These are phyloP conservation scores for Mycena crocata DNA, from an alignment of 768 basidiomycete species.

Conservation along the genomic window DNA sequence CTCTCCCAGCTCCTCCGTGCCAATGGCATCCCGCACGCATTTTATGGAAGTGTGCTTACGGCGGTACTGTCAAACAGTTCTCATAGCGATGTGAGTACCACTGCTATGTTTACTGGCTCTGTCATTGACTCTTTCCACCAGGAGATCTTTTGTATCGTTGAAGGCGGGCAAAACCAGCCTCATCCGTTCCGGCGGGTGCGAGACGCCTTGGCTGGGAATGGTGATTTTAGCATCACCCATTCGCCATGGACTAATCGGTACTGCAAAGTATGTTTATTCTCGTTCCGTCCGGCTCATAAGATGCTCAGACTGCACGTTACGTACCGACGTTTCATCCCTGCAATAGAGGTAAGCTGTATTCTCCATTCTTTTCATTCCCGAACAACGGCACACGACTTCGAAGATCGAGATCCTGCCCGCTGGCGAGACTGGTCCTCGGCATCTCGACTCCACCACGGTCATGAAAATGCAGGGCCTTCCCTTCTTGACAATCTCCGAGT, in stretches of 20 bases:
- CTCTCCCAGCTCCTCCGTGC: slow-evolving; percentile 74
- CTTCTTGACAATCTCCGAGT: slow-evolving; percentile 88
- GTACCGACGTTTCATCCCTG: slow-evolving; percentile 80
- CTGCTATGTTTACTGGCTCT: slow-evolving; percentile 39
- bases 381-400: slow-evolving; percentile 25
- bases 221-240: slow-evolving; percentile 73
- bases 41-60: slow-evolving; percentile 80
- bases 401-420: slow-evolving; percentile 88
- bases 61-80: slow-evolving; percentile 75
- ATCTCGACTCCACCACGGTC: slow-evolving; percentile 73
- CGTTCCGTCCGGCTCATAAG: slow-evolving; percentile 22
- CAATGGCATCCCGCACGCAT: slow-evolving; percentile 78
- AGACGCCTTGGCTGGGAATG: slow-evolving; percentile 74
- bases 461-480: slow-evolving; percentile 78
- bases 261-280: slow-evolving; percentile 30
- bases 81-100: slow-evolving; percentile 67
- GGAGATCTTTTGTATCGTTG: slow-evolving; percentile 90
- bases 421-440: slow-evolving; percentile 84
- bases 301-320: slow-evolving; percentile 73
- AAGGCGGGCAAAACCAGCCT: slow-evolving; percentile 68
- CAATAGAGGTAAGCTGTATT: slow-evolving; percentile 71
- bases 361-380: slow-evolving; percentile 7
- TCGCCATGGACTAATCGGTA: slow-evolving; percentile 92
- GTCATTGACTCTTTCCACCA: slow-evolving; percentile 46
- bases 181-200: slow-evolving; percentile 87